Base-by-base conservation (phyloP, 1,139 yeast species). In the Kluyveromyces sp. region DNA sequence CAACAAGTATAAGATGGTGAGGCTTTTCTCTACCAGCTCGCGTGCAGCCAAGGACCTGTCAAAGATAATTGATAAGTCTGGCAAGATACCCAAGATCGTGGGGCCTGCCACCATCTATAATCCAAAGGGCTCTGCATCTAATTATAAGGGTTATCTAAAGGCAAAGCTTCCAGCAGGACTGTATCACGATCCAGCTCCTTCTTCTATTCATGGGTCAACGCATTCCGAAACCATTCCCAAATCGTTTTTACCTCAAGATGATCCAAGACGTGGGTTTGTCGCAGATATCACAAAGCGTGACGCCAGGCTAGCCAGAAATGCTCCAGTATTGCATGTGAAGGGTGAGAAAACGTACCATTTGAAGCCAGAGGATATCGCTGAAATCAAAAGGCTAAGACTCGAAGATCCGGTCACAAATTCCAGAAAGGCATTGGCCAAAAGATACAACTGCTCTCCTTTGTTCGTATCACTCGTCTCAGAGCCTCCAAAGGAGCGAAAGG, bases 391-490 rank as follows among this genome's bases (percentile, higher is more conserved):
- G 36, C 68, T 86, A 56, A 77, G 96, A 63, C 53, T 61, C 16
- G 64, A 70, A 39, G 80, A 87, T 51, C 92, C 92, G 0, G 67
- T 63, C 30, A 66, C 64, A 45, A 79, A 87, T 80, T 78, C 92
- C 15, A 74, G 88, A 53, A 73, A 76, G 47, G 77, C 74, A 25
- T 70, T 89, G 47, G 87, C 88, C 26, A 70, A 73, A 48, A 73
- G 81, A 62, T 89, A 75, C 58, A 67, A 67, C 17, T 78, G 80
- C 37, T 70, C 80, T 4, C 73, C 73, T 42, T 63, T 70, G 46
- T 78, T 80, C 48, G 69, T 81, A 40, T 73, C 78, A 12, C 57
- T 80, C 32, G 74, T 77, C 2, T 70, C 83, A 2, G 58, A 63
- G 44, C 69, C 75, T 2, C 59, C 70, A 30, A 53, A 57, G 11